These are phyloP conservation scores for Microcyclosporella mali DNA, from an alignment of 2,329 filamentous ascomycete genomes.

Conservation along the genomic window DNA sequence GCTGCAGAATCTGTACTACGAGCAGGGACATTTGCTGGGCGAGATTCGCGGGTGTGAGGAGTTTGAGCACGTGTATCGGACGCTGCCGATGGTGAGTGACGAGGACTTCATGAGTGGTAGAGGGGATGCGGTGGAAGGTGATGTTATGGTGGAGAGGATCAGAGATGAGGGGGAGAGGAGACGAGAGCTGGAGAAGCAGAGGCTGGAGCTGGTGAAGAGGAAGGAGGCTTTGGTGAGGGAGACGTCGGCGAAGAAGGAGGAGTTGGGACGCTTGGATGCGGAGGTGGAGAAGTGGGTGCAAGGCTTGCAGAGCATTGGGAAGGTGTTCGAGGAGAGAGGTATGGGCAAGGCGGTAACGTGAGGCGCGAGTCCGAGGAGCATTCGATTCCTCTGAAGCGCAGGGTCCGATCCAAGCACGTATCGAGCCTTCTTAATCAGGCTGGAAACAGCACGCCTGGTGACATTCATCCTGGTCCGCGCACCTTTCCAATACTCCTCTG, in stretches of 20 bases:
- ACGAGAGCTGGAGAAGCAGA: conserved; percentile 75
- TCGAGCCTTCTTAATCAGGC: no score
- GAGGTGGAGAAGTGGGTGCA: conserved; percentile 60
- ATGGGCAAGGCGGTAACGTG: conserved; percentile 13
- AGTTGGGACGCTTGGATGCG: conserved; percentile 82
- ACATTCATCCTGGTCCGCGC: no score
- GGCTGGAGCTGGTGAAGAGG: conserved; percentile 57
- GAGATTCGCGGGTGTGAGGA: conserved; percentile 88
- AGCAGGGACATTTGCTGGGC: conserved; percentile 81
- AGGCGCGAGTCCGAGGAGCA: no score
- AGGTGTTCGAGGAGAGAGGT: conserved; percentile 26
- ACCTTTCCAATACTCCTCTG: no score
- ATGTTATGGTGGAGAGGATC: conserved; percentile 83
- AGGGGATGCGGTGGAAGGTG: conserved; percentile 62
- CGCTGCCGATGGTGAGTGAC: conserved; percentile 72
- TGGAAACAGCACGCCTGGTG: no score
- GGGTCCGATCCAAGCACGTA: no score
- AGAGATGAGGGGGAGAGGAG: conserved; percentile 83
- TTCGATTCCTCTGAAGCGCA: no score
- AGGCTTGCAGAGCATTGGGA: conserved; percentile 23
- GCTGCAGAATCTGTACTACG: conserved; percentile 93
- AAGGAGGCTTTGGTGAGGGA: conserved; percentile 64
- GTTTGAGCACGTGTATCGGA: conserved; percentile 89
- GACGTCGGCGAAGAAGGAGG: conserved; percentile 90
- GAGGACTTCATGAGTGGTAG: conserved; percentile 73